Evolutionary conservation across 2,329 filamentous ascomycete genomes (phyloP).

Genomic region (Diaporthe velutina): DNA sequence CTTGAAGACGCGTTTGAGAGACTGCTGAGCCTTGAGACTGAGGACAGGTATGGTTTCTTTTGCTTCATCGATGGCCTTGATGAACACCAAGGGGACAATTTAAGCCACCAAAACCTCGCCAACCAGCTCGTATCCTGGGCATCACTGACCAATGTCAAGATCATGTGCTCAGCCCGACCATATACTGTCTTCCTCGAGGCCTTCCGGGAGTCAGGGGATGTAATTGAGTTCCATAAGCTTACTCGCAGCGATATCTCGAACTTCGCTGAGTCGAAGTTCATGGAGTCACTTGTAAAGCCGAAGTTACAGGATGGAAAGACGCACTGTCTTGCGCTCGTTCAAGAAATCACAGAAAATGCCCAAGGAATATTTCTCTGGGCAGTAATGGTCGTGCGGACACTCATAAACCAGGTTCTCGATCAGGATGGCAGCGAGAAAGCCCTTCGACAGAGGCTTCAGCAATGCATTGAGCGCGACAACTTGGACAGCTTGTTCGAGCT

Average conservation of each 20-base stretch:
- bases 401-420: conserved; percentile 1
- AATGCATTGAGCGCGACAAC: conserved; percentile 19
- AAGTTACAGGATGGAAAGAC: not conserved
- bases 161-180: conserved; percentile 15
- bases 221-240: conserved; percentile 3
- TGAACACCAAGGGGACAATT: conserved; percentile 24
- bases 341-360: conserved; percentile 16
- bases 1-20: not conserved
- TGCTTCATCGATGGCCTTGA: conserved; percentile 36
- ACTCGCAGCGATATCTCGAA: conserved; percentile 12
- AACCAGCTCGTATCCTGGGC: not conserved
- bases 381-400: not conserved
- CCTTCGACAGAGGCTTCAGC: not conserved
- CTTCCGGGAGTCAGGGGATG: not conserved
- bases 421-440: not conserved
- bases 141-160: conserved; percentile 4
- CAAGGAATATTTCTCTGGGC: conserved; percentile 25
- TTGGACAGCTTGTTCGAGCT: conserved; percentile 10
- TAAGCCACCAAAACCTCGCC: conserved; percentile 26
- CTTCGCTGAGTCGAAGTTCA: not conserved
- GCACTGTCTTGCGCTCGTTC: not conserved
- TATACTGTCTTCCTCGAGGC: conserved; percentile 22
- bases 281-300: not conserved
- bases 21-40: not conserved
- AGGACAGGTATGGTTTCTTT: not conserved